Conservation (phyloP, 1,284 basidiomycete species). For the Termitomyces sp. region DNA sequence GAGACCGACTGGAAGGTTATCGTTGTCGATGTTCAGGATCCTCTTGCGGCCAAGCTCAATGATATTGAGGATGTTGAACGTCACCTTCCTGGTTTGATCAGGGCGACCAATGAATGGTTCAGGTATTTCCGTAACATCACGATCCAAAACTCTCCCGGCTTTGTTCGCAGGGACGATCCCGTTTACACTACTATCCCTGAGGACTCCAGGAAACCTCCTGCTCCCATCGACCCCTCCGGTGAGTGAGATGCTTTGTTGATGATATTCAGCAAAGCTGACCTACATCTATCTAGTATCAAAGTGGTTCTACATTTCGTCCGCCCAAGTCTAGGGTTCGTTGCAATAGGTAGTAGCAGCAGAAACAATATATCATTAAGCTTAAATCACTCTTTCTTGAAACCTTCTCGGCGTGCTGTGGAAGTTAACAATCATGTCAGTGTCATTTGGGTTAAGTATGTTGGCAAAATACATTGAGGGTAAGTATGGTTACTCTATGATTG, state of each 20-base stretch:
- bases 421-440: neutral
- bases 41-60: conserved; percentile 94
- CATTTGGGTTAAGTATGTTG: neutral
- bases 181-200: conserved; percentile 66
- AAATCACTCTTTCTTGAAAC: no score
- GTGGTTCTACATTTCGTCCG: conserved; percentile 87
- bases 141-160: conserved; percentile 70
- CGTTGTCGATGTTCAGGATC: conserved; percentile 96
- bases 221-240: conserved; percentile 86
- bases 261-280: conserved; percentile 28
- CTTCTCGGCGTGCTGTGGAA: neutral
- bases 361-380: no score
- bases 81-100: conserved; percentile 93
- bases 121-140: conserved; percentile 68
- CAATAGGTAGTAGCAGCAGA: neutral
- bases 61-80: conserved; percentile 99
- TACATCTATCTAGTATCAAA: conserved; percentile 60
- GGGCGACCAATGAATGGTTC: conserved; percentile 98
- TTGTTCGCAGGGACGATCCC: conserved; percentile 61
- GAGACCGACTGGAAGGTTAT: conserved; percentile 99
- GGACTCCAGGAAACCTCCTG: conserved; percentile 80
- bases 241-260: conserved; percentile 27
- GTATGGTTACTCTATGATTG: conserved; percentile 7
- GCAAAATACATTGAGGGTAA: conserved; percentile 13
- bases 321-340: conserved; percentile 54